phyloP scores from a whole-genome alignment of 306 rosid genomes.

The Acacia acuminata region DNA sequence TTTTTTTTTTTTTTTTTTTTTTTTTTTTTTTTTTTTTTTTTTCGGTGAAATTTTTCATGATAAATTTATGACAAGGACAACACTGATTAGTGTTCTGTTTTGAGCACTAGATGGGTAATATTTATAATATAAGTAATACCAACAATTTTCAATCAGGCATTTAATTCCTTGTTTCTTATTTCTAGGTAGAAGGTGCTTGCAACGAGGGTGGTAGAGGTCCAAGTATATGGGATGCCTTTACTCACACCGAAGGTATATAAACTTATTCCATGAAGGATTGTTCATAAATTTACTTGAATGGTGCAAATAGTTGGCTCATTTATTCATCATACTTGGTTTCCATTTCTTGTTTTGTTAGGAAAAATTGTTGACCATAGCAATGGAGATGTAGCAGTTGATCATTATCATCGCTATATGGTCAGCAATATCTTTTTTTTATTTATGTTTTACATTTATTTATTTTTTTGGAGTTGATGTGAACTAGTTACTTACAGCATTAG shows the following conservation, averaged over 20 bases:
- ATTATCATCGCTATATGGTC: slow-evolving; percentile 86
- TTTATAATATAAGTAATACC: slow-evolving; percentile 1
- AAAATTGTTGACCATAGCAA: slow-evolving; percentile 73
- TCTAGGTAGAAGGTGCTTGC: slow-evolving; percentile 87
- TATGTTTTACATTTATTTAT: neutral
- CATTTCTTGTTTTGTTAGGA: slow-evolving; percentile 49
- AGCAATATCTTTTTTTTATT: slow-evolving; percentile 23
- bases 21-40: neutral
- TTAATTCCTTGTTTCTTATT: slow-evolving; percentile 31
- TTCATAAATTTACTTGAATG: slow-evolving; percentile 4
- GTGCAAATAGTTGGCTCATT: slow-evolving; percentile 14
- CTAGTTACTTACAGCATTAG: slow-evolving; percentile 13
- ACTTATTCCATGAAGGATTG: slow-evolving; percentile 21
- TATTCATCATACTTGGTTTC: neutral
- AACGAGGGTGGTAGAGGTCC: slow-evolving; percentile 83
- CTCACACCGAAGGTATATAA: slow-evolving; percentile 63
- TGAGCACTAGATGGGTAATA: neutral
- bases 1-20: neutral
- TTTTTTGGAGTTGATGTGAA: slow-evolving; percentile 15
- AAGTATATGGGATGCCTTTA: slow-evolving; percentile 87
- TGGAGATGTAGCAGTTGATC: slow-evolving; percentile 90
- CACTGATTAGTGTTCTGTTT: neutral
- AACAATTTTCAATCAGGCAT: slow-evolving; percentile 3
- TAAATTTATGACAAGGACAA: slow-evolving; percentile 2
- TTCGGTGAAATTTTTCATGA: neutral